Base-by-base conservation (phyloP, 495 filamentous ascomycete genomes). In the Cryomyces minteri region DNA sequence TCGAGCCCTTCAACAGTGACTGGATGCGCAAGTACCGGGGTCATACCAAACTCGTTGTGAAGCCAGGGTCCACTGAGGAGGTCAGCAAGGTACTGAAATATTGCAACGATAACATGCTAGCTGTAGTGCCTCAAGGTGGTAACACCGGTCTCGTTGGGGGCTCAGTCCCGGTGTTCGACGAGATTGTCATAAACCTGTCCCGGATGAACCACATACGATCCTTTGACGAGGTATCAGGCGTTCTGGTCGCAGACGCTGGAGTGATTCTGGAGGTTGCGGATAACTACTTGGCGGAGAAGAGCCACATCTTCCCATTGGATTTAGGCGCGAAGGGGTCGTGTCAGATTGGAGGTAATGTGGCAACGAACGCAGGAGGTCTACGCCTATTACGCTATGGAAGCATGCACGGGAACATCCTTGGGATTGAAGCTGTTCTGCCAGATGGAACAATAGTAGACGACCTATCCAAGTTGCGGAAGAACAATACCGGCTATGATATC, bases 21-120 rank as follows among this genome's bases (percentile, higher is more conserved):
- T 98, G 90, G 90, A 96, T 96, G 92, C 77, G 83, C 60, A 98
- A 98, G 62, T 98, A 95, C 67, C 79, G 85, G 34, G 90, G 90
- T 34, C 88, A 94, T 58, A 77, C 82, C 43, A 73, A 76, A 46
- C 67, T 98, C 6, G 85, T 95, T 6, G 66, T 98, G 40, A 94
- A 88, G 63, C 90, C 90, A 6, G 67, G 68, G 32, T 75, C 71
- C 8, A 85, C 84, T 3, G 74, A 84, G 48, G 81, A 98, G 62
- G 78, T 94, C 56, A 87, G 82, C 70, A 68, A 82, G 62, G 77
- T 95, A 37, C 59, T 98, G 51, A 77, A 78, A 60, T 92, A 95
- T 71, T 96, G 90, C 67, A 94, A 95, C 62, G 76, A 88, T 46
- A 77, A 86, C 50, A 74, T 71, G 61, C 71, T 98, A 50, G 90